These are phyloP conservation scores for Neolentinus lepideus DNA, from an alignment of 1,284 basidiomycete genomes.

Conservation along the genomic window DNA sequence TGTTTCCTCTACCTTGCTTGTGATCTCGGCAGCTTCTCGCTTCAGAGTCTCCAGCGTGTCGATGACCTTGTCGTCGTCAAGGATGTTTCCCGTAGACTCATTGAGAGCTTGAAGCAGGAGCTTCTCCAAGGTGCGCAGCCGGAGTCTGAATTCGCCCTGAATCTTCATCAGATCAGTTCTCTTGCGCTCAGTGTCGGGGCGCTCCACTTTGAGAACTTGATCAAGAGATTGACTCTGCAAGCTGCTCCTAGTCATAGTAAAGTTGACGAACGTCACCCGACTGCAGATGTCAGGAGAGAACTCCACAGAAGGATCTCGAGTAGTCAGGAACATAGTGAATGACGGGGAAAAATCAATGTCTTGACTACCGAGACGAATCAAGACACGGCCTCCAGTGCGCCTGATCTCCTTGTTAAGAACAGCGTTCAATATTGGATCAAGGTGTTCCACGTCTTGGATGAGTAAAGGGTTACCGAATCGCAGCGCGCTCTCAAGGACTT, in stretches of 20 bases:
- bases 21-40: slow-evolving; percentile 95
- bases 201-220: slow-evolving; percentile 94
- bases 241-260: slow-evolving; percentile 98
- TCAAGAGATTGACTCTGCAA: slow-evolving; percentile 97
- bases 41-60: slow-evolving; percentile 96
- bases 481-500: slow-evolving; percentile 96
- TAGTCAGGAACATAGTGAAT: slow-evolving; percentile 99
- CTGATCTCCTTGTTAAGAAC: slow-evolving; percentile 97
- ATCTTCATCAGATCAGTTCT: slow-evolving; percentile 98
- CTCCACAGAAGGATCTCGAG: slow-evolving; percentile 93
- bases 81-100: slow-evolving; percentile 93
- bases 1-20: slow-evolving; percentile 95
- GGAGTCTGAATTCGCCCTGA: slow-evolving; percentile 95
- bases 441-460: slow-evolving; percentile 96
- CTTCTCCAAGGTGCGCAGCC: slow-evolving; percentile 90
- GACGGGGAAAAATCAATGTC: slow-evolving; percentile 99
- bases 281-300: slow-evolving; percentile 99
- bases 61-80: slow-evolving; percentile 99
- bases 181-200: slow-evolving; percentile 95
- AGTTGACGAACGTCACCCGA: slow-evolving; percentile 99
- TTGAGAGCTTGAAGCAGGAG: slow-evolving; percentile 93
- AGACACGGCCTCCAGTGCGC: slow-evolving; percentile 91
- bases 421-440: slow-evolving; percentile 97
- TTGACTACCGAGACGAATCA: slow-evolving; percentile 96
- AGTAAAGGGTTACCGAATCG: slow-evolving; percentile 97